A percentile compares a stretch with the other conserved stretches of the same genome.
phyloP scores from a whole-genome alignment of 164 flowering plant genomes.

The grape (Vitis vinifera) region DNA sequence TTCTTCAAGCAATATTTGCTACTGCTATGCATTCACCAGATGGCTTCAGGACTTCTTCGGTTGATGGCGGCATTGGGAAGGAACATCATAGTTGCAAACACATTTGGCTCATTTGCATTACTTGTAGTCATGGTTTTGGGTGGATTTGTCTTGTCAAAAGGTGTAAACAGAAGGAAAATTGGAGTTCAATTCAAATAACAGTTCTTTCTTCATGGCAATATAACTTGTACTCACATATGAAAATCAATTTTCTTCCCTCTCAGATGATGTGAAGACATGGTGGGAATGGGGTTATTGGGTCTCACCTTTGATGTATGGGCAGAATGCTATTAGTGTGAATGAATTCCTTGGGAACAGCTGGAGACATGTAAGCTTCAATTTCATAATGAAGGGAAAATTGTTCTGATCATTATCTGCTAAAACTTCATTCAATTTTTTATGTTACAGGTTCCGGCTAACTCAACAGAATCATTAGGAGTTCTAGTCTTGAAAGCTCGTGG shows the following conservation, averaged over 20 bases:
- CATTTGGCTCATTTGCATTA: conserved; percentile 48
- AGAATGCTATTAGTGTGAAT: conserved; percentile 43
- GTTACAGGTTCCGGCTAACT: conserved; percentile 15
- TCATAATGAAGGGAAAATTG: not conserved
- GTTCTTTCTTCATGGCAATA: not conserved
- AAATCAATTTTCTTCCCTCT: not conserved
- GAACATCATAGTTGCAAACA: conserved; percentile 49
- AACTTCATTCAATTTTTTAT: not conserved
- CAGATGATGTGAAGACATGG: conserved; percentile 36
- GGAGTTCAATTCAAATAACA: not conserved
- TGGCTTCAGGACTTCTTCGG: conserved; percentile 47
- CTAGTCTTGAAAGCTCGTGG: conserved; percentile 41
- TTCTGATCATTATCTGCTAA: not conserved
- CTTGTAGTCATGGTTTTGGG: conserved; percentile 40
- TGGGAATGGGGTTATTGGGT: conserved; percentile 56
- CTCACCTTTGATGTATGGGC: conserved; percentile 54
- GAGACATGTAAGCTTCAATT: conserved; percentile 34
- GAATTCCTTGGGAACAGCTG: conserved; percentile 46
- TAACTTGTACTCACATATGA: not conserved
- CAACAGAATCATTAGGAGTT: conserved; percentile 44
- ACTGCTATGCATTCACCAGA: conserved; percentile 32
- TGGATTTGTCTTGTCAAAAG: conserved; percentile 52
- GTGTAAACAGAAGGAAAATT: conserved; percentile 10
- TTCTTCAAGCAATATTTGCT: conserved; percentile 45
- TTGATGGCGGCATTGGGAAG: conserved; percentile 44